A percentile compares a stretch with the other conserved stretches of the same genome.
phyloP scores from a whole-genome alignment of 225 moss, liverwort and hornwort species.

The Pseudisothecium myosuroides region DNA sequence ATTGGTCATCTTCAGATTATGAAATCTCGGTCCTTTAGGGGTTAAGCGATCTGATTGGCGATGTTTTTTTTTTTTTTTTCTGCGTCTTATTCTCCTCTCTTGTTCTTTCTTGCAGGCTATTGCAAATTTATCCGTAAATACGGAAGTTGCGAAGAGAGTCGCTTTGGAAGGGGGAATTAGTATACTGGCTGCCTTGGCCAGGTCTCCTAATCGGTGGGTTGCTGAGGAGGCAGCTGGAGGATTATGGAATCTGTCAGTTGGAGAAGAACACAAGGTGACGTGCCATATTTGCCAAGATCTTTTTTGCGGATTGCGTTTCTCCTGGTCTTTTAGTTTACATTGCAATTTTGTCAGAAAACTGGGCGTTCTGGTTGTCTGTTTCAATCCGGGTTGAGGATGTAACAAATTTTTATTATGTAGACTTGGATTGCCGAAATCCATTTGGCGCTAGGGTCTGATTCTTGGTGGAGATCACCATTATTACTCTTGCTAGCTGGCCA shows the following conservation, averaged over 20 bases:
- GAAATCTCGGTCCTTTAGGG: neutral
- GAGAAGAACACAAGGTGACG: slow-evolving; percentile 88
- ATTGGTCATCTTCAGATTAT: neutral
- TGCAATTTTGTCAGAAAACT: neutral
- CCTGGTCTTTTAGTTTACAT: neutral
- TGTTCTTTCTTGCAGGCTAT: slow-evolving; percentile 45
- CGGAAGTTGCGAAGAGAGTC: slow-evolving; percentile 88
- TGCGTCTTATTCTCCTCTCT: neutral
- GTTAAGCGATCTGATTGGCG: neutral
- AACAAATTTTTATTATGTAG: neutral
- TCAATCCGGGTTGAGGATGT: neutral
- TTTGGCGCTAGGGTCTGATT: neutral
- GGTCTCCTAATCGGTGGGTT: slow-evolving; percentile 92
- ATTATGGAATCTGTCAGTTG: slow-evolving; percentile 89
- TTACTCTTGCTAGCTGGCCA: neutral
- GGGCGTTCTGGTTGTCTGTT: neutral
- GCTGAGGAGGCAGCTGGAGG: slow-evolving; percentile 96
- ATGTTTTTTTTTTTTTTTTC: neutral
- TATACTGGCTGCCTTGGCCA: slow-evolving; percentile 77
- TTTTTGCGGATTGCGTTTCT: neutral
- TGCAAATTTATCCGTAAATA: slow-evolving; percentile 88
- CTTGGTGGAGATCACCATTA: neutral
- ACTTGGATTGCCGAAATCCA: neutral
- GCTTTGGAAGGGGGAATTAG: slow-evolving; percentile 87
- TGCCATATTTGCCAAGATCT: neutral